Base-by-base conservation (phyloP, 805 yeast genomes). In the Grigorovia jiainica region DNA sequence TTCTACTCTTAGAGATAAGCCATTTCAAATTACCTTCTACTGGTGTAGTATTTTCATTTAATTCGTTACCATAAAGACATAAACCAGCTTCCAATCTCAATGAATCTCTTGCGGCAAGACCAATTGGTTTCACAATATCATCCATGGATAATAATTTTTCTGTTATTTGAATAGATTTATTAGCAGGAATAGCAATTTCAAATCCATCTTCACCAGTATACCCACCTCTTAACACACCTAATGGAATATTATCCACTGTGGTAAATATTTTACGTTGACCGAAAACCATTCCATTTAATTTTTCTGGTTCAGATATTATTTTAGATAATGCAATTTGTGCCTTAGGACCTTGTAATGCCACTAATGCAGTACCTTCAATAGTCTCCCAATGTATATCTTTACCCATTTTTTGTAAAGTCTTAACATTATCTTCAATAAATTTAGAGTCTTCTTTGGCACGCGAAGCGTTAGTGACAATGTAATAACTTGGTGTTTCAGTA, bases 131-230 rank as follows among this genome's bases (percentile, higher is more conserved):
- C 38, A 87, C 85, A 10, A 67, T 60, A 3, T 72, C 73, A 39
- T 71, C 67, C 43, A 57, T 77, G 32, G 73, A 71, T 34, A 85
- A 62, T 39, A 87, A 64, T 6, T 73, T 68, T 44, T 73, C 65
- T 35, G 92, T 78, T 50, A 92, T 76, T 1, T 72, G 76, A 24
- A 66, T 59, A 1, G 90, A 80, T 18, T 70, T 59, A 40, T 70
- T 65, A 43, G 75, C 67, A 21, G 86, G 82, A 46, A 89, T 79
- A 7, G 94, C 79, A 44, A 90, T 75, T 63, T 92, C 98, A 62
- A 92, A 90, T 1, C 98, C 98, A 61, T 92, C 98, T 65, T 92
- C 98, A 16, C 98, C 98, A 6, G 98, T 92, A 68, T 92, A 92
- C 2, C 98, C 98, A 19, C 95, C 85, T 63, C 98, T 79, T 3